Base-by-base conservation (phyloP, 371 early-diverging fungal genomes). In the Coemansia sp. region DNA sequence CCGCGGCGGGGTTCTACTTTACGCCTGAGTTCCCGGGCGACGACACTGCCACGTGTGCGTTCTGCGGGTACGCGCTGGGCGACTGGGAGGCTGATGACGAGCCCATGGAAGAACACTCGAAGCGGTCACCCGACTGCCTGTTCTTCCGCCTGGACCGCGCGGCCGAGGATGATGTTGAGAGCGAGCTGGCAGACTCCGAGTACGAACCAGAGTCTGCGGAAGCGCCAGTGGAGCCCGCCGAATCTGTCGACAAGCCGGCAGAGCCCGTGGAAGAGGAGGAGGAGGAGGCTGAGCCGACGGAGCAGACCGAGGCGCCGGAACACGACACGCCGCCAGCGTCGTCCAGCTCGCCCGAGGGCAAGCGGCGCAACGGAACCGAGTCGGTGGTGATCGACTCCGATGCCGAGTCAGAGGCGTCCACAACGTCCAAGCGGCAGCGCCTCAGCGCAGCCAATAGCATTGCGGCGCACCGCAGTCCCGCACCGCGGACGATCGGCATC, bases 1-100 rank as follows among this genome's bases (percentile, higher is more conserved):
- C 82, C 10, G 39, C 47, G 47, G 82, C 83, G 0, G 82, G 82
- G 3, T 82, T 83, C 48, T 80, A 82, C 41, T 81, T 59, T 56
- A 65, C 69, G 20, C 82, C 82, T 6, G 72, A 72, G 50, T 53
- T 57, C 50, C 61, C 65, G 0, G 65, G 67, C 10, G 80, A 82
- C 49, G 82, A 81, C 14, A 76, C 78, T 0, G 77, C 79, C 10
- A 67, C 71, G 12, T 81, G 82, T 55, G 63, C 61, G 12, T 78
- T 70, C 26, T 81, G 82, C 50, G 77, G 80, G 3, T 76, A 77
- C 47, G 65, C 71, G 45, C 63, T 81, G 61, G 83, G 61, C 36
- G 67, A 65, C 34, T 81, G 82, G 82, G 81, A 79, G 54, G 61
- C 69, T 4, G 76, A 75, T n/a, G 81, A 81, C 47, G 77, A 81